A percentile compares a stretch with the other conserved stretches of the same genome.
These are phyloP conservation scores for Phycomyces blakesleeanus DNA, from an alignment of 192 early-diverging fungal genomes.

Conservation along the genomic window DNA sequence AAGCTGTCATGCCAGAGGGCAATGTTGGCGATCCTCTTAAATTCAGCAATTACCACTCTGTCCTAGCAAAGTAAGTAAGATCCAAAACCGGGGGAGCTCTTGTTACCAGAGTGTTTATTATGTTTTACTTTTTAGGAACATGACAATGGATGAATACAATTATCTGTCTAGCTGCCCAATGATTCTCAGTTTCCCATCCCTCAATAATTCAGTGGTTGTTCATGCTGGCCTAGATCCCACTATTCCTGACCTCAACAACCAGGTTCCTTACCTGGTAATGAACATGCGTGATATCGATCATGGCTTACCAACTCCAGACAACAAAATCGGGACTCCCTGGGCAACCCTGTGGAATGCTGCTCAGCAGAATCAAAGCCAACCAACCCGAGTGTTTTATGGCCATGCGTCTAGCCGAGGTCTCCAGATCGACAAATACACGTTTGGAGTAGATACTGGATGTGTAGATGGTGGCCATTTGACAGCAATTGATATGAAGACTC, in stretches of 20 bases:
- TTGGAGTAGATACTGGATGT: slow-evolving; percentile 69
- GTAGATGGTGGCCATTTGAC: slow-evolving; percentile 64
- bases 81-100: background rate
- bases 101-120: no score
- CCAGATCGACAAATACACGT: slow-evolving; percentile 47
- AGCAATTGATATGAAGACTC: slow-evolving; percentile 41
- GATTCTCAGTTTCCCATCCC: slow-evolving; percentile 44
- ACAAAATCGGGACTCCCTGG: slow-evolving; percentile 40
- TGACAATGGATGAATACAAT: slow-evolving; percentile 41
- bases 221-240: slow-evolving; percentile 63
- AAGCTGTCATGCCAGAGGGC: slow-evolving; percentile 23
- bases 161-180: slow-evolving; percentile 54
- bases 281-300: slow-evolving; percentile 55
- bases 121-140: slow-evolving; percentile 20
- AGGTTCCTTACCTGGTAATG: slow-evolving; percentile 57
- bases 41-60: slow-evolving; percentile 26
- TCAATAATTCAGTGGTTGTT: slow-evolving; percentile 53
- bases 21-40: slow-evolving; percentile 32
- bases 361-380: slow-evolving; percentile 3
- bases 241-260: slow-evolving; percentile 39
- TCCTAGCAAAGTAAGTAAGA: slow-evolving; percentile 32
- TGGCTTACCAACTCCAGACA: slow-evolving; percentile 34
- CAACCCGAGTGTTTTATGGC: slow-evolving; percentile 55
- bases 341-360: slow-evolving; percentile 34
- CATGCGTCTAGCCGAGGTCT: slow-evolving; percentile 63